A percentile compares a stretch with the other conserved stretches of the same genome.
These are phyloP conservation scores for Fusarium camptoceras DNA, from an alignment of 2,329 filamentous ascomycete genomes.

Conservation along the genomic window DNA sequence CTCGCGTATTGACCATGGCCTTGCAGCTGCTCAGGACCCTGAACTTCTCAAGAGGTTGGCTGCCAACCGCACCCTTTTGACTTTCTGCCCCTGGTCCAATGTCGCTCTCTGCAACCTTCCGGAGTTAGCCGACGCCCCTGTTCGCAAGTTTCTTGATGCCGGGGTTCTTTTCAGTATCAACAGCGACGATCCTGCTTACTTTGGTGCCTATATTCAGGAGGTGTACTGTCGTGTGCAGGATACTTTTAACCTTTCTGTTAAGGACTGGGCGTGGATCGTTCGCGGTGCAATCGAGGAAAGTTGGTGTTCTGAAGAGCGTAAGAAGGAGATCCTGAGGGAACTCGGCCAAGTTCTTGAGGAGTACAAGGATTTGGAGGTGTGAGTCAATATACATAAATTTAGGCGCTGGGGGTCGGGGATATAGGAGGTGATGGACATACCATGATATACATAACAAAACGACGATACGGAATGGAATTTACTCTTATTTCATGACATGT, in stretches of 20 bases:
- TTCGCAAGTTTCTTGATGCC: conserved; percentile 70
- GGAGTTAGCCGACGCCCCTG: conserved; percentile 58
- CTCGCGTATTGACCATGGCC: conserved; percentile 80
- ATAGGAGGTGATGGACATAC: conserved; percentile 15
- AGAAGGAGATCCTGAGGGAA: conserved; percentile 66
- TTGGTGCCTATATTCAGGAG: conserved; percentile 79
- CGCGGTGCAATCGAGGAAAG: conserved; percentile 73
- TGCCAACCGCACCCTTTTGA: conserved; percentile 69
- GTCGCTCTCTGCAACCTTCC: conserved; percentile 56
- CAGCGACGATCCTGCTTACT: conserved; percentile 80
- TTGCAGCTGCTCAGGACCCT: conserved; percentile 71
- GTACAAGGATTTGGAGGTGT: conserved; percentile 25
- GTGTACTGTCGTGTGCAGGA: conserved; percentile 81
- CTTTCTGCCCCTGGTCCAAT: conserved; percentile 80
- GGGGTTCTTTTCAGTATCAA: conserved; percentile 78
- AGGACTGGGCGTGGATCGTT: conserved; percentile 76
- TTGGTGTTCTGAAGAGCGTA: conserved; percentile 75
- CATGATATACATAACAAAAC: conserved; percentile 3
- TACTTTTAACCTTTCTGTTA: conserved; percentile 69
- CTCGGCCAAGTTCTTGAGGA: conserved; percentile 48
- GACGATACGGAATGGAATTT: neutral
- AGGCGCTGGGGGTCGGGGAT: conserved; percentile 7
- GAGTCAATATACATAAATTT: neutral
- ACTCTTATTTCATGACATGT: neutral
- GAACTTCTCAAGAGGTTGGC: conserved; percentile 70